phyloP scores from a whole-genome alignment of 257 asterid species.

The Scutellaria baicalensis region DNA sequence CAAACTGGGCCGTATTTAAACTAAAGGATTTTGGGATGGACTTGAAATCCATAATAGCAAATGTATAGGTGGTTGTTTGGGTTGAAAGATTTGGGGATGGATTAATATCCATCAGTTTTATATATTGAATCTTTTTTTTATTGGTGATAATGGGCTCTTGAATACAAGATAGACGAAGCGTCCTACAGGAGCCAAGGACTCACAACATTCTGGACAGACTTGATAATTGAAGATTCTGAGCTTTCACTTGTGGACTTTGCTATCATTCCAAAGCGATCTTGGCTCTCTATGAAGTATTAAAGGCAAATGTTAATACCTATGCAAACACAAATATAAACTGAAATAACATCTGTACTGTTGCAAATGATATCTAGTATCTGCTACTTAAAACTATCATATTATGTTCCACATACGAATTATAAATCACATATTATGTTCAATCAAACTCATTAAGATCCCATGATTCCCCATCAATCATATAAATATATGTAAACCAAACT shows the following conservation, averaged over 20 bases:
- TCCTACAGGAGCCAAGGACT: constrained; percentile 20
- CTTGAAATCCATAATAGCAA: too few species aligned
- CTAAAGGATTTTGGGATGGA: too few species aligned
- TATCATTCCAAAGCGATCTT: constrained; percentile 25
- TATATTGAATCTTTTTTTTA: too few species aligned
- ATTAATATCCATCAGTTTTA: too few species aligned
- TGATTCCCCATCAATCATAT: background rate
- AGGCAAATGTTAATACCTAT: background rate
- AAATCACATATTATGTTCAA: background rate
- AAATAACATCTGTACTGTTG: background rate
- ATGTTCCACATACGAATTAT: background rate
- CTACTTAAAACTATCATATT: background rate
- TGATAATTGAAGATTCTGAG: constrained; percentile 57
- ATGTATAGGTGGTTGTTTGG: too few species aligned
- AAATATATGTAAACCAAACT: background rate
- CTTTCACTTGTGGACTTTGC: constrained; percentile 64
- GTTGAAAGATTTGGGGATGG: too few species aligned
- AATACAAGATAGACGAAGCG: background rate
- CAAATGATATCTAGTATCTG: background rate
- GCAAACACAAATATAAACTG: background rate
- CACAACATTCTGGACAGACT: constrained; percentile 63
- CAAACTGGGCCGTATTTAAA: too few species aligned
- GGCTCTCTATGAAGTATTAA: constrained; percentile 34
- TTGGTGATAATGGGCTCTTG: too few species aligned
- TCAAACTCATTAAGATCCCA: background rate